Evolutionary conservation across 768 basidiomycete genomes (phyloP).

Genomic region (Pilatotrama ljubarskyi): DNA sequence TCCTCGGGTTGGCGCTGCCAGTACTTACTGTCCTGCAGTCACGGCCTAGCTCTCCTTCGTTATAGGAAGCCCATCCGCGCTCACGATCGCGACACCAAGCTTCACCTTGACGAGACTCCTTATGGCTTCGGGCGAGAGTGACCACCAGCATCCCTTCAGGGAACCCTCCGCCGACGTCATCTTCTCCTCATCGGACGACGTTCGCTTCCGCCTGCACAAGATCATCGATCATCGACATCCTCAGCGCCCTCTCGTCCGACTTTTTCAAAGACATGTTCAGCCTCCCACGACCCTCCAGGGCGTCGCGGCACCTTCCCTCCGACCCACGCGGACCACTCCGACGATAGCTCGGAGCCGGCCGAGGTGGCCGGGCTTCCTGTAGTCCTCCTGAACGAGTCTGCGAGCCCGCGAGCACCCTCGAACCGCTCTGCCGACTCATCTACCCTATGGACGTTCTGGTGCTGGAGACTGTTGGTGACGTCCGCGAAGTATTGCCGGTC

Average conservation of each 20-base stretch:
- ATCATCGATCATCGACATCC: slow-evolving; percentile 34
- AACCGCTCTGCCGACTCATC: slow-evolving; percentile 26
- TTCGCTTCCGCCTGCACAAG: slow-evolving; percentile 28
- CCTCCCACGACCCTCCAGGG: slow-evolving; percentile 30
- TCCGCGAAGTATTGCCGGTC: slow-evolving; percentile 20
- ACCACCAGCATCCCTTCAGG: neutral
- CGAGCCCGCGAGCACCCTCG: neutral
- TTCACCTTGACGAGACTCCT: too few relatives aligned
- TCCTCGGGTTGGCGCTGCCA: too few relatives aligned
- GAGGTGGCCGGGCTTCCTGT: neutral
- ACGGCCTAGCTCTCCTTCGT: too few relatives aligned
- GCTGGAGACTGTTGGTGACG: neutral
- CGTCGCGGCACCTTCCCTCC: too few relatives aligned
- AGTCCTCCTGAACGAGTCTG: neutral
- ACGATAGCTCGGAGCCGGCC: too few relatives aligned
- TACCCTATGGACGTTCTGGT: slow-evolving; percentile 36
- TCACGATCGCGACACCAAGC: too few relatives aligned
- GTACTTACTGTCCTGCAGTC: too few relatives aligned
- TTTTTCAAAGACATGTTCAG: slow-evolving; percentile 37
- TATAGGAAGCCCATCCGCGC: too few relatives aligned
- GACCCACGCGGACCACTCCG: too few relatives aligned
- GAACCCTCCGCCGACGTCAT: neutral
- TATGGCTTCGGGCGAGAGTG: too few relatives aligned
- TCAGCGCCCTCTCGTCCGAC: slow-evolving; percentile 36
- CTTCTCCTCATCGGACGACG: neutral